Evolutionary conservation across 768 basidiomycete species (phyloP), one percentile per base, ranked within the genome.

Genomic region (Lactarius akahatsu): DNA sequence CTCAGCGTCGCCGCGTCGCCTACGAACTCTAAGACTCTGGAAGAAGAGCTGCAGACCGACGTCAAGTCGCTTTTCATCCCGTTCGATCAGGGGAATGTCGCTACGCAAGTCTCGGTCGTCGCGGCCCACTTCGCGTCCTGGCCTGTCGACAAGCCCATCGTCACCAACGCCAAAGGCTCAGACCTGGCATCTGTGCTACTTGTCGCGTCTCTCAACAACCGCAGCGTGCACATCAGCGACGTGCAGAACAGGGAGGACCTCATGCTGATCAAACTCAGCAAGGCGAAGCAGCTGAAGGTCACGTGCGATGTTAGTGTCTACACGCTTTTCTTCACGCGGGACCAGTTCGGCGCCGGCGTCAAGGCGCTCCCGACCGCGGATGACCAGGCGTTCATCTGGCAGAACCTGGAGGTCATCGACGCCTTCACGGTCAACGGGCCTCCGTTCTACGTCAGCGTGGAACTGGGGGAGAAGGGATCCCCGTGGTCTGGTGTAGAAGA

Each of bases 271-370:
- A 88, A 91, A 2, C 82, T 99, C 45, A 95, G 94, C 83, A 99
- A 99, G 80, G 89, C 89, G 50, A 96, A 94, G 80, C 82, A 91
- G 15, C 85, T 98, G 72, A 91, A 92, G 72, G 96, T 98, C 59
- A 98, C 96, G 3, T 98, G 96, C 76, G 97, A 99, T 71, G 93
- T 97, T 38, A 88, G 95, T 16, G 83, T 98, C 59, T 98, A 91
- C 77, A 85, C 92, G 20, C 79, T 99, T 61, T 98, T 97, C 85
- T 96, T 93, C 80, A 85, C 84, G 2, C 81, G 79, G 55, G 90
- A 89, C 62, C 82, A 92, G 66, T 96, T 86, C 80, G 88, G 89
- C 1, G 20, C 50, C 4, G 23, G 56, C 13, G 79, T 77, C 1
- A 81, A 86, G 23, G 78, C 80, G 70, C 82, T 97, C 45, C 96